These are phyloP conservation scores for Thecaphora thlaspeos DNA, from an alignment of 1,284 basidiomycete species.

Conservation along the genomic window DNA sequence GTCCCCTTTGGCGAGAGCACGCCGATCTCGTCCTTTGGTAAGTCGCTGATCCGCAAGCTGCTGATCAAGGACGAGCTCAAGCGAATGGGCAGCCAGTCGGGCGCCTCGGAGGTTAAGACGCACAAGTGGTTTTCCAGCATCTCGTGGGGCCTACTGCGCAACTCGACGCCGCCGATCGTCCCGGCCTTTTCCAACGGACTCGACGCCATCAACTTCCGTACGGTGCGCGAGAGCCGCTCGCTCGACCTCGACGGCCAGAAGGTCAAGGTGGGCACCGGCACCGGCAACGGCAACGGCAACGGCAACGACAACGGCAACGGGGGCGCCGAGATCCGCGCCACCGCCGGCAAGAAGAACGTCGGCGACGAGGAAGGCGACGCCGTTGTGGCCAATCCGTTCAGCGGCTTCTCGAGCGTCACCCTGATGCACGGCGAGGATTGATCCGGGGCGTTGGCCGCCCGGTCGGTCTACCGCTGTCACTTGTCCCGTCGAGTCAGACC, in stretches of 20 bases:
- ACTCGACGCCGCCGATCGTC: constrained; percentile 89
- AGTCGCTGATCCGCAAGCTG: constrained; percentile 81
- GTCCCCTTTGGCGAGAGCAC: constrained; percentile 84
- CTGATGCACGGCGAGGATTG: constrained; percentile 45
- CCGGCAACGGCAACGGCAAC: constrained; percentile 6
- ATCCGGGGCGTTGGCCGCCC: background rate
- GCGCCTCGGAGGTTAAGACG: constrained; percentile 96
- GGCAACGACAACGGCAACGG: constrained; percentile 60
- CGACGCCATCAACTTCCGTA: constrained; percentile 86
- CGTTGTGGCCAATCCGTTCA: constrained; percentile 50
- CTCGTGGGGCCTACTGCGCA: constrained; percentile 92
- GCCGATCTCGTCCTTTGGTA: constrained; percentile 75
- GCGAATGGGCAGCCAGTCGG: constrained; percentile 83
- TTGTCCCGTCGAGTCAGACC: no score
- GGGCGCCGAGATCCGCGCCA: constrained; percentile 41
- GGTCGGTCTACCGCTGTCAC: no score
- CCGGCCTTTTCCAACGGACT: constrained; percentile 75
- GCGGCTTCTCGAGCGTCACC: constrained; percentile 48
- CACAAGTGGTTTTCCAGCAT: constrained; percentile 97
- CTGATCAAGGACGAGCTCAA: constrained; percentile 90
- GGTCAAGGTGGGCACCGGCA: constrained; percentile 63
- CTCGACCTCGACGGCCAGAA: constrained; percentile 73
- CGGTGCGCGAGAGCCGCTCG: constrained; percentile 82
- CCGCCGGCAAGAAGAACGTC: constrained; percentile 46
- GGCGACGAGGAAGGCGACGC: constrained; percentile 53